Base-by-base conservation (phyloP, 805 yeast species). In the Saturnispora silvae region DNA sequence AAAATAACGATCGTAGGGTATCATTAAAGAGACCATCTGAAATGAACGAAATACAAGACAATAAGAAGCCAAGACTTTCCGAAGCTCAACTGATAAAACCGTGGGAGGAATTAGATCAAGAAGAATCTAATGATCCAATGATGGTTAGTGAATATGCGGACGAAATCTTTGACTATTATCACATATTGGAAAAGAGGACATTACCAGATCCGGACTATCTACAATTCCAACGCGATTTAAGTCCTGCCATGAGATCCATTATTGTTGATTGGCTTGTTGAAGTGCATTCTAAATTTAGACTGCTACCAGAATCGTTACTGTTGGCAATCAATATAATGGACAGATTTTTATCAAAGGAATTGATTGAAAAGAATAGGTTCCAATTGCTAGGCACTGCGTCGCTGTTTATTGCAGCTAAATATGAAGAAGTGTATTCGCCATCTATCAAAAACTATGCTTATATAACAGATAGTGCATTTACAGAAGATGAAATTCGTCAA, bases 231-330 rank as follows among this genome's bases (percentile, higher is more conserved):
- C 68, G 71, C 35, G 75, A 75, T 42, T 59, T 84, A 47, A 75
- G 80, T 49, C 94, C 95, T 40, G 72, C 75, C 43, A 81, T 82
- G 81, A 71, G 96, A 47, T 77, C 85, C 6, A 81, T 86, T 36
- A 63, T 86, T 41, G 84, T 86, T n/a, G 95, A 87, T 60, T 86
- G 96, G 96, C 66, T 86, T 47, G 84, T 84, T 9, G 94, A 84
- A 54, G 87, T 86, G 55, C 96, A 85, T 61, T 65, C 76, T 47
- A 71, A 83, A 54, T 86, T 86, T 59, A 70, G 87, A 46, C 68
- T 87, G 44, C 66, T 81, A 30, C 95, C 94, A 1, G 96, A 86
- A 59, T 83, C 95, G 7, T 68, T 87, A 40, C 82, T 75, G 51
- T 63, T 86, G 40, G 84, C 95, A 4, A 79, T 83, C 38, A 85